These are phyloP conservation scores for Suhomyces coccinellae DNA, from an alignment of 1,139 yeast species.

Conservation along the genomic window DNA sequence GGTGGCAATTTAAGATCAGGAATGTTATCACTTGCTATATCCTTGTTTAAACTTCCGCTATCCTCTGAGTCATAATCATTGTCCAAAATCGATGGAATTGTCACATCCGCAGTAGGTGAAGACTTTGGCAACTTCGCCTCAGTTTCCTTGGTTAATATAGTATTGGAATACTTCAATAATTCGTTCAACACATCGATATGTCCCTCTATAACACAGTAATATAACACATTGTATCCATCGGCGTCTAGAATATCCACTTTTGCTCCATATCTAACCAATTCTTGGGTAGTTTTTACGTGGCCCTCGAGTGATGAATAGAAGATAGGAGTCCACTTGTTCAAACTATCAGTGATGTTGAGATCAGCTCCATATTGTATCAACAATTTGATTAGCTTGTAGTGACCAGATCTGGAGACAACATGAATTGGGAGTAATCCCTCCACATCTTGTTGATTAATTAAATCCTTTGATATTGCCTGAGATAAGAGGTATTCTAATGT, in stretches of 20 bases:
- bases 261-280: constrained; percentile 73
- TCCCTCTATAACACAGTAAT: constrained; percentile 94
- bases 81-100: constrained; percentile 18
- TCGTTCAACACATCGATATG: constrained; percentile 77
- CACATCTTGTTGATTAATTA: constrained; percentile 61
- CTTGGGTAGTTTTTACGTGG: constrained; percentile 67
- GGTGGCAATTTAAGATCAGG: constrained; percentile 94
- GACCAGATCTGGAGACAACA: constrained; percentile 85
- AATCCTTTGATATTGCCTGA: constrained; percentile 26
- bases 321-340: constrained; percentile 92
- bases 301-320: constrained; percentile 91
- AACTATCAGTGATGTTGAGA: constrained; percentile 76
- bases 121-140: constrained; percentile 3
- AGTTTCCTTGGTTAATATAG: constrained; percentile 12
- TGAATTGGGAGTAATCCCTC: constrained; percentile 90
- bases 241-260: constrained; percentile 73
- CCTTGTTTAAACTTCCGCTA: constrained; percentile 30
- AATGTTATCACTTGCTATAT: constrained; percentile 61
- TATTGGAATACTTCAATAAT: constrained; percentile 38
- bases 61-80: constrained; percentile 42
- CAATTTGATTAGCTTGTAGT: constrained; percentile 62
- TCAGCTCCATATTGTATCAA: constrained; percentile 74
- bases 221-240: constrained; percentile 78
- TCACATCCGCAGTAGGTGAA: constrained; percentile 5
- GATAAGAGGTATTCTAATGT: constrained; percentile 63